These are phyloP conservation scores for Wickerhamiella sergipiensis DNA, from an alignment of 805 yeast species.

Conservation along the genomic window DNA sequence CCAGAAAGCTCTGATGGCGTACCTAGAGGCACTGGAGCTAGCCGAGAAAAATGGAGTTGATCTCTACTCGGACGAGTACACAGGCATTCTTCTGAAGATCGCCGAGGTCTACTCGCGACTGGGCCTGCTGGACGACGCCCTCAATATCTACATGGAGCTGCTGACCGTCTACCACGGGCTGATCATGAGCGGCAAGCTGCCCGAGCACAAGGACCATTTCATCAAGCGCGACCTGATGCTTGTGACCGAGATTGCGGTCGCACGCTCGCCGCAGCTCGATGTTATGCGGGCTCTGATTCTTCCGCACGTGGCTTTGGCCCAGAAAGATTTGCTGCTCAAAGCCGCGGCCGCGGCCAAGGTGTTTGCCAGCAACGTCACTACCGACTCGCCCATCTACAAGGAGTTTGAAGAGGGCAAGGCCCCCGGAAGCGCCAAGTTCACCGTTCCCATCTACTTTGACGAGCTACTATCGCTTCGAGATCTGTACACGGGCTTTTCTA, in stretches of 20 bases:
- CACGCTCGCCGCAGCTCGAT: slow-evolving; percentile 26
- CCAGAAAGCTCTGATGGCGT: slow-evolving; percentile 52
- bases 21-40: slow-evolving; percentile 58
- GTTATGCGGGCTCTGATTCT: slow-evolving; percentile 43
- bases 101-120: slow-evolving; percentile 77
- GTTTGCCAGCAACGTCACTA: background rate
- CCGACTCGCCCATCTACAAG: slow-evolving; percentile 31
- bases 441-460: slow-evolving; percentile 35
- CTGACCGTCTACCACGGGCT: slow-evolving; percentile 37
- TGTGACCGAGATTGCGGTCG: slow-evolving; percentile 51
- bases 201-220: slow-evolving; percentile 37
- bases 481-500: slow-evolving; percentile 53
- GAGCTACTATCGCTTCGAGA: slow-evolving; percentile 73
- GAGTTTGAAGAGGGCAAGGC: background rate
- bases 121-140: slow-evolving; percentile 48
- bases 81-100: slow-evolving; percentile 77
- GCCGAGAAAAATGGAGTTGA: slow-evolving; percentile 44
- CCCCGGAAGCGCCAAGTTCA: background rate
- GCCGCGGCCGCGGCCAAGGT: slow-evolving; percentile 17
- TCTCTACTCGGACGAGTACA: slow-evolving; percentile 60
- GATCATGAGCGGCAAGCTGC: slow-evolving; percentile 33
- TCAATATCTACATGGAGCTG: slow-evolving; percentile 51
- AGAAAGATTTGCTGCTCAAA: slow-evolving; percentile 39
- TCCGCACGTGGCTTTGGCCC: slow-evolving; percentile 52
- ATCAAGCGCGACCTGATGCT: slow-evolving; percentile 60